Base-by-base conservation (phyloP, 225 moss, liverwort and hornwort species). In the Straminergon stramineum region DNA sequence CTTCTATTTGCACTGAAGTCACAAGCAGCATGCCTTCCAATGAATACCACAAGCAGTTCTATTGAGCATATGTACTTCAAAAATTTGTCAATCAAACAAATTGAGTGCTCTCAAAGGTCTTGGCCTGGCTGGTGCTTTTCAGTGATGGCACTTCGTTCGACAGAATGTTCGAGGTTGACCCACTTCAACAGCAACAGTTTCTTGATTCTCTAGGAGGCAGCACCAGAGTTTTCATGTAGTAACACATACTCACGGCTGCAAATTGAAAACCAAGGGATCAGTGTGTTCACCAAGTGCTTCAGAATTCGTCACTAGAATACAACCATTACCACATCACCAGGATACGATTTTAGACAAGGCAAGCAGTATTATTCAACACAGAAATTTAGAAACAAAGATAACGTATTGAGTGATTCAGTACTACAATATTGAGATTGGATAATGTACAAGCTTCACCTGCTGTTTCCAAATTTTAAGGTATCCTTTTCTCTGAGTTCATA, bases 201-300 rank as follows among this genome's bases (percentile, higher is more conserved):
- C 55, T 86, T 80, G 71, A 81, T 89, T 65, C 57, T 68, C 84
- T 93, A 94, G 75, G 94, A 94, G 48, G 94, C 94, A 75, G 92
- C 93, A 53, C 92, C 91, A 14, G 99, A 99, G 81, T 99, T 97
- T 90, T 99, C 99, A 91, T 99, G 99, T 48, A 99, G 95, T 71
- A 99, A 92, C 78, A 99, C 99, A 69, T 99, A 99, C 87, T 99
- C 99, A 66, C 99, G 97, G 85, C 99, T 99, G 96, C 95, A 96
- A 45, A 84, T 71, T 80, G 41, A 81, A 75, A 90, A 63, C 81
- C 64, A 81, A 76, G 88, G 61, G 64, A 84, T 90, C 68, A 84
- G 70, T 30, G 84, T 57, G 80, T 48, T 56, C 32, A 82, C 14
- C 27, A 17, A 58, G 41, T 79, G 71, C 55, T 84, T 68, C 51